Conservation (phyloP, 2,329 filamentous ascomycete genomes). For the Aspergillus proliferans region DNA sequence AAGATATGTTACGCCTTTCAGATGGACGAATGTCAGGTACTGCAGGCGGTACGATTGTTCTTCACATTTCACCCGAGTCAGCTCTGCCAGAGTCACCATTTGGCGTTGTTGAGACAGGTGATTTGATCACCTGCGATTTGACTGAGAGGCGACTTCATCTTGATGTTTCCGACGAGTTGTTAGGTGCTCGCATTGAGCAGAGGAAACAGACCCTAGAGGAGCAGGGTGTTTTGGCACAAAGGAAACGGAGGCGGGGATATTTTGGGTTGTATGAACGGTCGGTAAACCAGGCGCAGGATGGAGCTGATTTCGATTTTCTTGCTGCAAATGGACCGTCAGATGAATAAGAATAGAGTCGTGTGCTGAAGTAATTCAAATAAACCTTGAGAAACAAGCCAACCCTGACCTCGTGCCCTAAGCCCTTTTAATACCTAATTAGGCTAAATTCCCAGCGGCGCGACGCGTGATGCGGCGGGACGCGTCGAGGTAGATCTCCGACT, state of each 20-base stretch:
- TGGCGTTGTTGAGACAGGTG: conserved; percentile 44
- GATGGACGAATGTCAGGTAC: conserved; percentile 53
- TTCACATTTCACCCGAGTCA: conserved; percentile 50
- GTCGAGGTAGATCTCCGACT: conserved; percentile 10
- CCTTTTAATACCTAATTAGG: conserved; percentile 20
- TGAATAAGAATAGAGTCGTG: not conserved
- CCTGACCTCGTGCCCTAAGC: conserved; percentile 29
- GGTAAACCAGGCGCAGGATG: conserved; percentile 39
- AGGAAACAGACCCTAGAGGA: conserved; percentile 15
- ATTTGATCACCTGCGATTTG: conserved; percentile 43
- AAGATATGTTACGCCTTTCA: conserved; percentile 49
- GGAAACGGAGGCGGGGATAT: conserved; percentile 30
- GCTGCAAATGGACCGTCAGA: conserved; percentile 17
- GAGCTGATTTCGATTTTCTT: conserved; percentile 37
- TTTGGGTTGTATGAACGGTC: conserved; percentile 36
- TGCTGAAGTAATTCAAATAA: too few relatives aligned
- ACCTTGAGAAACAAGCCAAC: conserved; percentile 1
- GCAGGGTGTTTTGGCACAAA: conserved; percentile 14
- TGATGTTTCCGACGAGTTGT: conserved; percentile 37
- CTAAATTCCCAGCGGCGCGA: conserved; percentile 16
- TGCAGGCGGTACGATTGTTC: conserved; percentile 49
- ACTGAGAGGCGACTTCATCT: conserved; percentile 38
- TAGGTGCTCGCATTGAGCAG: conserved; percentile 32
- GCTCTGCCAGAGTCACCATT: conserved; percentile 43
- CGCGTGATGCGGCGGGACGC: conserved; percentile 2